These are phyloP conservation scores for Candida tetrigidarum DNA, from an alignment of 1,139 yeast genomes.

Conservation along the genomic window DNA sequence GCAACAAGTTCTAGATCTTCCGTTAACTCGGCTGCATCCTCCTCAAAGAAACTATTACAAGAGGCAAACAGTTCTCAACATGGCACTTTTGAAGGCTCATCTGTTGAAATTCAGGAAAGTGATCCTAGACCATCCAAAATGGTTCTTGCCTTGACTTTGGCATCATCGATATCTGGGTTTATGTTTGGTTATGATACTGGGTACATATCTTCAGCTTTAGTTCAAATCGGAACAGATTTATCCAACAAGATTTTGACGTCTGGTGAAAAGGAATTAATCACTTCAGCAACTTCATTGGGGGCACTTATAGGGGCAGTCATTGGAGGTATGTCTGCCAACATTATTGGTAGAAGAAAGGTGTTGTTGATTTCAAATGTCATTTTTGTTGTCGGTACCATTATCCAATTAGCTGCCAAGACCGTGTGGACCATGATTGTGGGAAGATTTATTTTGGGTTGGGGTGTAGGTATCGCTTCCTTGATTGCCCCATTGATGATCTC, in stretches of 20 bases:
- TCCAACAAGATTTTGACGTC: slow-evolving; percentile 54
- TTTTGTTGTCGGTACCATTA: slow-evolving; percentile 79
- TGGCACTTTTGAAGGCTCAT: slow-evolving; percentile 9
- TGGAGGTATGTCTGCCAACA: slow-evolving; percentile 83
- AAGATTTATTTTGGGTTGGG: slow-evolving; percentile 91
- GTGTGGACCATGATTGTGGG: slow-evolving; percentile 95
- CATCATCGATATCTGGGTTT: slow-evolving; percentile 91
- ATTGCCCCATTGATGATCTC: slow-evolving; percentile 90
- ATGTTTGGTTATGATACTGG: slow-evolving; percentile 98
- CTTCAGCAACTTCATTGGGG: slow-evolving; percentile 95
- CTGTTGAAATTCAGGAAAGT: slow-evolving; percentile 18
- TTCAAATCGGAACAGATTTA: slow-evolving; percentile 79
- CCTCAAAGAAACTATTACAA: slow-evolving; percentile 14
- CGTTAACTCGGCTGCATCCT: slow-evolving; percentile 13
- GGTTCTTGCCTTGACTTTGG: slow-evolving; percentile 70
- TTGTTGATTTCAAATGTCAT: slow-evolving; percentile 78
- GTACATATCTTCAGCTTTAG: slow-evolving; percentile 90
- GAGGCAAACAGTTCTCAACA: background rate
- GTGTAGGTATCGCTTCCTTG: slow-evolving; percentile 92
- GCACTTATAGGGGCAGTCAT: slow-evolving; percentile 78
- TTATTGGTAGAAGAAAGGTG: slow-evolving; percentile 80
- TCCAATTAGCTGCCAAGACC: slow-evolving; percentile 78
- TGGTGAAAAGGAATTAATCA: slow-evolving; percentile 85
- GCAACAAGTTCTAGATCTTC: slow-evolving; percentile 13
- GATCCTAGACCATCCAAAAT: slow-evolving; percentile 58